These are phyloP conservation scores for Fusarium sp. DNA, from an alignment of 2,329 filamentous ascomycete species.

Conservation along the genomic window DNA sequence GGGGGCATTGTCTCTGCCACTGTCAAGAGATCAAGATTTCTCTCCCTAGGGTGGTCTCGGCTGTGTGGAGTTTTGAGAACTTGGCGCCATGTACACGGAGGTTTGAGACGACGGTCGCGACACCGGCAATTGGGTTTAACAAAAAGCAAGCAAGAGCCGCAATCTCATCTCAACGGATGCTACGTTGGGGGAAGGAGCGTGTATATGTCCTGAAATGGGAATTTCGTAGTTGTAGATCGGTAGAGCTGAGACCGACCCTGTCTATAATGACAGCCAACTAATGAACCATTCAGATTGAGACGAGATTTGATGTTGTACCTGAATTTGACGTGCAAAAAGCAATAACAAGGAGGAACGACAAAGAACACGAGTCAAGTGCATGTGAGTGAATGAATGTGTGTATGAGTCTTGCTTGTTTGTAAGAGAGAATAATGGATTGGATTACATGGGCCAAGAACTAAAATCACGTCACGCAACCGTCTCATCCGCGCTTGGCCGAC, in stretches of 20 bases:
- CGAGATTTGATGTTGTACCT: conserved; percentile 1
- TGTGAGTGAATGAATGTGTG: background rate
- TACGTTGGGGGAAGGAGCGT: background rate
- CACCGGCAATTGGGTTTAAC: background rate
- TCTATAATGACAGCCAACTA: background rate
- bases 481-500: conserved; percentile 4
- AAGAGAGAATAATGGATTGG: conserved; percentile 6
- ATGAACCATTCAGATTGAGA: background rate
- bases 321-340: background rate
- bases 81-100: background rate
- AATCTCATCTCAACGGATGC: background rate
- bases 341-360: background rate
- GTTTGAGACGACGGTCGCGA: background rate
- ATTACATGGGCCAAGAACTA: conserved; percentile 32
- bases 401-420: background rate
- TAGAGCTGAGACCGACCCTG: background rate
- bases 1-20: background rate
- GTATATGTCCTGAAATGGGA: background rate
- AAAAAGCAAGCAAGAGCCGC: conserved; percentile 19
- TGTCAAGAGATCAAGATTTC: background rate
- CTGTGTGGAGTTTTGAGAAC: background rate
- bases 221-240: conserved; percentile 1
- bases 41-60: background rate
- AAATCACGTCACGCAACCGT: background rate
- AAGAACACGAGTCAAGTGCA: background rate